Percentiles rank a stretch among this genome's conserved stretches.
These are phyloP conservation scores for Vanilla planifolia DNA, from an alignment of 106 monocot species.

Conservation along the genomic window DNA sequence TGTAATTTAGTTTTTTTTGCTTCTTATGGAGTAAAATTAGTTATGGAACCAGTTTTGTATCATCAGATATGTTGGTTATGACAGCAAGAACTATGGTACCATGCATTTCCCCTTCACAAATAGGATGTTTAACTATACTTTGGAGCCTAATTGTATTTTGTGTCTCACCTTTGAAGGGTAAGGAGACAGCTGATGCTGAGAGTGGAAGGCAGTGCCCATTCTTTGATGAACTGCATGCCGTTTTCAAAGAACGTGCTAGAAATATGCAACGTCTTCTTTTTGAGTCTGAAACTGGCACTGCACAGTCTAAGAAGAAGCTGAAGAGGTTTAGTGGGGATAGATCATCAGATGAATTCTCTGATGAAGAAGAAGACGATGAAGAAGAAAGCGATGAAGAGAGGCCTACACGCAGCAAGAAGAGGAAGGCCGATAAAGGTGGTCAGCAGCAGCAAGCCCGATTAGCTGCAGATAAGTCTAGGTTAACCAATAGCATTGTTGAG, in stretches of 20 bases:
- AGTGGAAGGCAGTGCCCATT: constrained; percentile 78
- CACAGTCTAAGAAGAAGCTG: constrained; percentile 51
- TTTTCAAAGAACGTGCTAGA: constrained; percentile 72
- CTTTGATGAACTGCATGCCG: constrained; percentile 85
- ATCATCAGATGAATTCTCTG: constrained; percentile 59
- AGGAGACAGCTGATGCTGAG: constrained; percentile 84
- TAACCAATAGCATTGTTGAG: constrained; percentile 25
- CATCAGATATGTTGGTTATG: too few species aligned
- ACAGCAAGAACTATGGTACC: too few species aligned
- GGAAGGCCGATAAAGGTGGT: constrained; percentile 48
- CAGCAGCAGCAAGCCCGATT: constrained; percentile 9
- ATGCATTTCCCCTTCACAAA: too few species aligned
- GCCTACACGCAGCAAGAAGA: constrained; percentile 33
- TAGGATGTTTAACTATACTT: too few species aligned
- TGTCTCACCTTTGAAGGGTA: constrained; percentile 61
- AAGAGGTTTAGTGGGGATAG: constrained; percentile 49
- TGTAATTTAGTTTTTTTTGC: too few species aligned
- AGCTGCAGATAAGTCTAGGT: constrained; percentile 27
- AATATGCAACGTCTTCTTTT: constrained; percentile 77
- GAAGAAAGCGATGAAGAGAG: constrained; percentile 58
- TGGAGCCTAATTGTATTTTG: too few species aligned
- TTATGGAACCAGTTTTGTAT: too few species aligned
- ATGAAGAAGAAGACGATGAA: constrained; percentile 41
- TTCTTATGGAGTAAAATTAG: too few species aligned
- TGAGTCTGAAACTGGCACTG: constrained; percentile 49